Evolutionary conservation across 306 rosid genomes (phyloP), one percentile per base, ranked within the genome.

Genomic region (Carpinus fangiana): DNA sequence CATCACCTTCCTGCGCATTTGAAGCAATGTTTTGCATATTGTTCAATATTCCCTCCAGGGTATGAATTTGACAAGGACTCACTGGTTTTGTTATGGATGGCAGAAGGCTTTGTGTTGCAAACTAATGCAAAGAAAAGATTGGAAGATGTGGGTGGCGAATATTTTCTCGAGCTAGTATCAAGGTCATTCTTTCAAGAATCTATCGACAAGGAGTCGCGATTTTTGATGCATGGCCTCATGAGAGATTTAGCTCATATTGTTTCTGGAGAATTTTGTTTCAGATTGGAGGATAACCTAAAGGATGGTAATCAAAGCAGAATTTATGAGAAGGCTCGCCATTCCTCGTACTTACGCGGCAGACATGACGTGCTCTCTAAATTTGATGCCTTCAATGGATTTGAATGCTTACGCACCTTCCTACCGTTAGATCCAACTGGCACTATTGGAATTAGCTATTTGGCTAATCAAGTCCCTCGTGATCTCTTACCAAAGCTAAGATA

Each of bases 81-180:
- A 26, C 74, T 83, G n/a, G 77, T 78, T 31, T 46, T 75, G 68
- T 61, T 79, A 54, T 83, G 83, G 86, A 83, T 83, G 86, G 82
- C 83, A 1, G 86, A 83, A 71, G 86, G 86, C n/a, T 74, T 83
- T 70, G 73, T 83, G 57, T 80, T 70, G 74, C 77, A 60, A 61
- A 78, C 83, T n/a, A 75, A 75, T 26, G 80, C 74, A 12, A 75
- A 59, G 26, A 75, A 75, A 61, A 51, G 51, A 3, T 38, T 79
- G 74, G 86, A 79, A 62, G 78, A 73, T 43, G 83, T 83, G 17
- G 86, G 83, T 4, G 55, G 47, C 26, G 80, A 83, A 76, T 83
- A 83, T 69, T 83, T 83, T 71, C 57, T 23, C 2, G 86, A 83
- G 77, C 80, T 83, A n/a, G 77, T 83, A 55, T 79, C 83, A 12